These are phyloP conservation scores for Apium graveolens DNA, from an alignment of 129 eudicot genomes.

Conservation along the genomic window DNA sequence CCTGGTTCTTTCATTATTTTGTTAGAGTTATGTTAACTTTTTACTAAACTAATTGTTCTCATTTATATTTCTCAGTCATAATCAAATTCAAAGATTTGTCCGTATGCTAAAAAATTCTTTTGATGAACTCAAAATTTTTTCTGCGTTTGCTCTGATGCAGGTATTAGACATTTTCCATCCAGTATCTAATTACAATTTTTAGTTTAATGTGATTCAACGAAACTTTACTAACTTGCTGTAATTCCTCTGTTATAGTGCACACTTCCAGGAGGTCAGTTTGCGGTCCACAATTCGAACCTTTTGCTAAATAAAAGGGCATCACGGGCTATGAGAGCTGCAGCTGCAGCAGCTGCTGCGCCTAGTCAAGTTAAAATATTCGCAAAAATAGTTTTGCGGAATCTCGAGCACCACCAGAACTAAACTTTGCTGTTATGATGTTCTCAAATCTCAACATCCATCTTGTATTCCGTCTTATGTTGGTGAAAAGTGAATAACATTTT, in stretches of 20 bases:
- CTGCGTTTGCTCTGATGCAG: slow-evolving; percentile 94
- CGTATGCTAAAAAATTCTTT: slow-evolving; percentile 70
- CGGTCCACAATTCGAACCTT: slow-evolving; percentile 59
- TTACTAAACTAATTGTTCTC: neutral
- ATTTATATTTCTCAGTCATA: slow-evolving; percentile 40
- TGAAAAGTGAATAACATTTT: neutral
- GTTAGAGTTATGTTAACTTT: neutral
- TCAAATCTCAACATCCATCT: neutral
- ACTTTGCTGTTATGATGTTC: slow-evolving; percentile 21
- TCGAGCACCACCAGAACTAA: slow-evolving; percentile 66
- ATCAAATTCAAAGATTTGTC: slow-evolving; percentile 75
- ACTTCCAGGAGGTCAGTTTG: slow-evolving; percentile 66
- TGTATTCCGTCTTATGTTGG: neutral
- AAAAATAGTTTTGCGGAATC: slow-evolving; percentile 68
- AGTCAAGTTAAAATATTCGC: slow-evolving; percentile 78
- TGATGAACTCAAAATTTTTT: slow-evolving; percentile 70
- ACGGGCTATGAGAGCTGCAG: slow-evolving; percentile 68
- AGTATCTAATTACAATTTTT: neutral
- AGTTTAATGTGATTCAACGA: no score
- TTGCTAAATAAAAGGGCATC: slow-evolving; percentile 58
- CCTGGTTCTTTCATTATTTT: neutral
- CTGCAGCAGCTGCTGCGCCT: slow-evolving; percentile 82
- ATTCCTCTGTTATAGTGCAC: slow-evolving; percentile 43
- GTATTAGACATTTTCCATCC: slow-evolving; percentile 20
- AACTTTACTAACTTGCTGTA: neutral